Evolutionary conservation across 2,329 filamentous ascomycete genomes (phyloP).

Genomic region (Diaporthe australafricana): DNA sequence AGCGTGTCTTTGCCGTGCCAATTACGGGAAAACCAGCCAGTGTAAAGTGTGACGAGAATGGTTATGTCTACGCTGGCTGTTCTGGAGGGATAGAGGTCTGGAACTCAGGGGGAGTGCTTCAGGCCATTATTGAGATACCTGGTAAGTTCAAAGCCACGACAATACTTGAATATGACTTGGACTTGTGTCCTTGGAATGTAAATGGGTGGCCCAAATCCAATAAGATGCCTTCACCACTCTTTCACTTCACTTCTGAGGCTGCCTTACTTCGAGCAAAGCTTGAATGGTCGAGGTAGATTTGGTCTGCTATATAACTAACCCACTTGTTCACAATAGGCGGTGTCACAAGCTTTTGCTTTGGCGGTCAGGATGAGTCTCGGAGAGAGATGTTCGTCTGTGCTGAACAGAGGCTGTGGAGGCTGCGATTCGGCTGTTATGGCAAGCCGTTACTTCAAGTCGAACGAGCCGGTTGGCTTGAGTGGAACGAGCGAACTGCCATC

Average conservation of each 20-base stretch:
- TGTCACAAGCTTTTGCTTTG: constrained; percentile 59
- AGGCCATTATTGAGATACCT: constrained; percentile 54
- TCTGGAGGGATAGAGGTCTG: constrained; percentile 63
- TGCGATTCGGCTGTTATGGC: constrained; percentile 46
- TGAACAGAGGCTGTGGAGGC: constrained; percentile 57
- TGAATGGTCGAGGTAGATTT: neutral
- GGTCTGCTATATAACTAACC: neutral
- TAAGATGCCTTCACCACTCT: no score
- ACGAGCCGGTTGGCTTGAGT: constrained; percentile 17
- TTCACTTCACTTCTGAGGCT: no score
- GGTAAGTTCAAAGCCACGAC: constrained; percentile 42
- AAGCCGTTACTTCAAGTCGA: constrained; percentile 18
- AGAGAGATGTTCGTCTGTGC: constrained; percentile 59
- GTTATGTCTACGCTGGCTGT: constrained; percentile 61
- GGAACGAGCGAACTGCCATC: constrained; percentile 2
- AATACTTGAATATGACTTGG: neutral
- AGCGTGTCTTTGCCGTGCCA: constrained; percentile 63
- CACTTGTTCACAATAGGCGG: constrained; percentile 45
- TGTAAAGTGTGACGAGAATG: constrained; percentile 54
- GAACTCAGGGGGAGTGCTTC: constrained; percentile 54
- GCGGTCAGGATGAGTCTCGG: constrained; percentile 42
- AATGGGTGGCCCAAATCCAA: neutral
- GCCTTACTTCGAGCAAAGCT: no score
- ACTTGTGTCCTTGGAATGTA: no score
- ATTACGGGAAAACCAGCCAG: constrained; percentile 57